These are phyloP conservation scores for Apiotrichum mycotoxinovorans DNA, from an alignment of 1,284 basidiomycete species.

Conservation along the genomic window DNA sequence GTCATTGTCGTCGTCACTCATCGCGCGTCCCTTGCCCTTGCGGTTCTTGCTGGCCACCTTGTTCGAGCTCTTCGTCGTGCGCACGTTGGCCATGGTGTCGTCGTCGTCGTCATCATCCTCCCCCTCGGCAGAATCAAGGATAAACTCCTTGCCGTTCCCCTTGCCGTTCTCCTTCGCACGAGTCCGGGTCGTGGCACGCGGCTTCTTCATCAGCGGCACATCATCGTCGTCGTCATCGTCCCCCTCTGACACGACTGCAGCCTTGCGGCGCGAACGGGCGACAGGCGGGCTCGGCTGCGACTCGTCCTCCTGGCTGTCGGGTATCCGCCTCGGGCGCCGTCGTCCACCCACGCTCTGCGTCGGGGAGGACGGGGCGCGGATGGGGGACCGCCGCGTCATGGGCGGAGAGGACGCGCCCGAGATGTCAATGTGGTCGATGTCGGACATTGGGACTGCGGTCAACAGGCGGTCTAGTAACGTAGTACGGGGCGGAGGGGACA, in stretches of 20 bases:
- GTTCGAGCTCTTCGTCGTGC: background rate
- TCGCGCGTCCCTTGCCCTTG: no score
- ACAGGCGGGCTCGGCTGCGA: background rate
- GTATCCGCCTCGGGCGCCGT: background rate
- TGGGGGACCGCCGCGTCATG: background rate
- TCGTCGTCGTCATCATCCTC: background rate
- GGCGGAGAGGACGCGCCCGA: background rate
- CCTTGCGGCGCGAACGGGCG: background rate
- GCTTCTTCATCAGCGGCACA: background rate
- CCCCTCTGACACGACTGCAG: background rate
- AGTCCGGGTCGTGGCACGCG: no score
- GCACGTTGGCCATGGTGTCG: background rate
- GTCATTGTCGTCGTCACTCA: no score
- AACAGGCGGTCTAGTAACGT: no score
- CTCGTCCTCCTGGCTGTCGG: background rate
- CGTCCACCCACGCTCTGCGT: background rate
- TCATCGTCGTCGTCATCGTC: conserved; percentile 6
- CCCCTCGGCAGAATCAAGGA: background rate
- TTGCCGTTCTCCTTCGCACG: no score
- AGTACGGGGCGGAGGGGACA: no score
- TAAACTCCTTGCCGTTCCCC: no score
- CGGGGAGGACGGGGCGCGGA: background rate
- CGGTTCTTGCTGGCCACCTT: no score
- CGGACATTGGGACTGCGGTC: background rate
- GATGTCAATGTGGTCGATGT: conserved; percentile 9